A percentile compares a stretch with the other conserved stretches of the same genome.
These are phyloP conservation scores for Onygenales sp. DNA, from an alignment of 2,329 filamentous ascomycete genomes.

Conservation along the genomic window DNA sequence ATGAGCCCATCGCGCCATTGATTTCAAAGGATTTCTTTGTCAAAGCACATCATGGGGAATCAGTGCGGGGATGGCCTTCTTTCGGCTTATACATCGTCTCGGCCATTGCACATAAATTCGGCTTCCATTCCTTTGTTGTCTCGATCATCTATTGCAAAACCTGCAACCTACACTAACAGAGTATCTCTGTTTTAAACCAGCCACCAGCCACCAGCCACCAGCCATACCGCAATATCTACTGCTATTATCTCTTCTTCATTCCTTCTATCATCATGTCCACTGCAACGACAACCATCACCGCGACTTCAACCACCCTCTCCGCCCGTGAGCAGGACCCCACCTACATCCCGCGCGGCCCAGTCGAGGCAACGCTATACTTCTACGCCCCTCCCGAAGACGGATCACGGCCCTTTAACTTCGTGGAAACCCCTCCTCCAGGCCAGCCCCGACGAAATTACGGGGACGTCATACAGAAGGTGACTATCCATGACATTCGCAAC, in stretches of 20 bases:
- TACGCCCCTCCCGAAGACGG: constrained; percentile 53
- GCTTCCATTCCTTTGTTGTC: no score
- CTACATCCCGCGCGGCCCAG: constrained; percentile 49
- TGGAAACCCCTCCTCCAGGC: constrained; percentile 54
- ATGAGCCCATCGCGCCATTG: no score
- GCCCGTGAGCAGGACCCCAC: constrained; percentile 18
- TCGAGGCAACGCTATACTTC: constrained; percentile 57
- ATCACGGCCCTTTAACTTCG: constrained; percentile 53
- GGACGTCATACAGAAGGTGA: constrained; percentile 41
- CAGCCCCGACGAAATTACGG: constrained; percentile 57
- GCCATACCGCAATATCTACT: neutral
- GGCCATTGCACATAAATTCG: no score
- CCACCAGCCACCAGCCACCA: neutral
- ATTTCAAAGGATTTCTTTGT: no score
- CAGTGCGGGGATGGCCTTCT: no score
- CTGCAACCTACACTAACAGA: no score
- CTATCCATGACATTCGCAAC: constrained; percentile 64
- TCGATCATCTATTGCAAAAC: no score
- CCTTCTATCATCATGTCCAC: constrained; percentile 15
- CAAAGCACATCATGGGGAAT: no score
- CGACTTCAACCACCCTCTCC: constrained; percentile 13
- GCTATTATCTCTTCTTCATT: neutral
- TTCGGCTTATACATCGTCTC: no score
- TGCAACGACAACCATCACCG: constrained; percentile 4
- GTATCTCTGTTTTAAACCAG: no score